Conservation (phyloP, 1,139 yeast species). For the Nakaseomyces delphensis region DNA sequence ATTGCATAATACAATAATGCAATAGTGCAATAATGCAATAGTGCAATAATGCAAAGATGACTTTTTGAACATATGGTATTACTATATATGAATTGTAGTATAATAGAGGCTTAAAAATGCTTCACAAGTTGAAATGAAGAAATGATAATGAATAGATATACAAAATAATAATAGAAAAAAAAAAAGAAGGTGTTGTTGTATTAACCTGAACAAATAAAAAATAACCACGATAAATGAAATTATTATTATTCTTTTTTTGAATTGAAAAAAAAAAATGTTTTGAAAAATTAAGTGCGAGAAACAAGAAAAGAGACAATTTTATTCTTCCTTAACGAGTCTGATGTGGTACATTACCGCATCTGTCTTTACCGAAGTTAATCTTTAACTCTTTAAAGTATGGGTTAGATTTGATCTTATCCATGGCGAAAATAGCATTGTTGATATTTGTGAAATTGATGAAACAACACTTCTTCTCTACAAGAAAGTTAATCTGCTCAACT, state of each 20-base stretch:
- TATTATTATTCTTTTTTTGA: not conserved
- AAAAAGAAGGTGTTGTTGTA: not conserved
- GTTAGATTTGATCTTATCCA: conserved; percentile 52
- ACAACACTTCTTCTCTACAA: conserved; percentile 80
- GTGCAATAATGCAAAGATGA: no score
- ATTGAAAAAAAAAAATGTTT: not conserved
- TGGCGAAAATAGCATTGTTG: conserved; percentile 77
- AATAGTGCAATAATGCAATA: no score
- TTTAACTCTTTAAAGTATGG: conserved; percentile 45
- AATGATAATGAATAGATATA: not conserved
- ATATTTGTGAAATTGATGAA: conserved; percentile 87
- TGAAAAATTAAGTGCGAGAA: no score
- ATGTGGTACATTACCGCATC: conserved; percentile 68
- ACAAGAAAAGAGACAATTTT: no score
- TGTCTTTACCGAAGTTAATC: conserved; percentile 83
- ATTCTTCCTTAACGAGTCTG: conserved; percentile 14
- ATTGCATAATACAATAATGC: no score
- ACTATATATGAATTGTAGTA: no score
- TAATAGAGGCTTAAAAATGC: no score
- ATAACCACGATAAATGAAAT: not conserved
- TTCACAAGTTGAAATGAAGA: not conserved
- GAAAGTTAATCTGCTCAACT: conserved; percentile 85
- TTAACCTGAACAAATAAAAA: not conserved
- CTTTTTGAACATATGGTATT: no score
- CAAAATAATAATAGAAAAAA: not conserved